Conservation (phyloP, 345 rosid genomes). For the Kernera saxatilis region DNA sequence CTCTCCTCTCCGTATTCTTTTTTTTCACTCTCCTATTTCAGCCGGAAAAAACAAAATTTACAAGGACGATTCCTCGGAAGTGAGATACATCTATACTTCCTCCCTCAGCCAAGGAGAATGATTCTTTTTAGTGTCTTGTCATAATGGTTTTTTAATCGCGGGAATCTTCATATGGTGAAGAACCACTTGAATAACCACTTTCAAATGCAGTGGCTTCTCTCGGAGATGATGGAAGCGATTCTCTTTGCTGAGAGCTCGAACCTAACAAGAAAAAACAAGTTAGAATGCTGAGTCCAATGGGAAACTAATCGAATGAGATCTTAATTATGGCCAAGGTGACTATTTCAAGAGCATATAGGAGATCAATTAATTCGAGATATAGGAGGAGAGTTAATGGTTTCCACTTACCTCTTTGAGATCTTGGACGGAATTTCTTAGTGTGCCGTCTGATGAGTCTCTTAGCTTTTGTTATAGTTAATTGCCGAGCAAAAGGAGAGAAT, state of each 20-base stretch:
- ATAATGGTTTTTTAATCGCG: slow-evolving; percentile 33
- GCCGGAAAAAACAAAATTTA: slow-evolving; percentile 22
- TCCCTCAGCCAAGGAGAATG: slow-evolving; percentile 20
- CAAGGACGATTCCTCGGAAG: slow-evolving; percentile 15
- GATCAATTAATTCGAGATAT: too few species aligned
- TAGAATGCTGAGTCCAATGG: not conserved
- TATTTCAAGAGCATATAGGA: too few species aligned
- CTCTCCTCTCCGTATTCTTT: not conserved
- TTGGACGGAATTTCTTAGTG: slow-evolving; percentile 79
- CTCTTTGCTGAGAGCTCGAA: slow-evolving; percentile 66
- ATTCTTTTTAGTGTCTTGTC: not conserved
- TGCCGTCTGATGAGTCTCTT: slow-evolving; percentile 78
- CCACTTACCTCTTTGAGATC: slow-evolving; percentile 66
- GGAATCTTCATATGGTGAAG: slow-evolving; percentile 80
- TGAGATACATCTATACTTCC: not conserved
- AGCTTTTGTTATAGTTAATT: slow-evolving; percentile 88
- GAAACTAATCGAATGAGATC: too few species aligned
- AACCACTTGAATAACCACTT: slow-evolving; percentile 73
- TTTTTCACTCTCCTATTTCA: not conserved
- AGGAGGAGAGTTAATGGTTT: too few species aligned
- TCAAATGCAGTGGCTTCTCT: slow-evolving; percentile 59
- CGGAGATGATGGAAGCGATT: slow-evolving; percentile 76
- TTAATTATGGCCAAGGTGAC: too few species aligned
- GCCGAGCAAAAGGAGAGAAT: slow-evolving; percentile 79
- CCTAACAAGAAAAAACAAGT: slow-evolving; percentile 39